Evolutionary conservation across 768 basidiomycete genomes (phyloP), one percentile per base, ranked within the genome.

Genomic region (Tulasnella sp.): DNA sequence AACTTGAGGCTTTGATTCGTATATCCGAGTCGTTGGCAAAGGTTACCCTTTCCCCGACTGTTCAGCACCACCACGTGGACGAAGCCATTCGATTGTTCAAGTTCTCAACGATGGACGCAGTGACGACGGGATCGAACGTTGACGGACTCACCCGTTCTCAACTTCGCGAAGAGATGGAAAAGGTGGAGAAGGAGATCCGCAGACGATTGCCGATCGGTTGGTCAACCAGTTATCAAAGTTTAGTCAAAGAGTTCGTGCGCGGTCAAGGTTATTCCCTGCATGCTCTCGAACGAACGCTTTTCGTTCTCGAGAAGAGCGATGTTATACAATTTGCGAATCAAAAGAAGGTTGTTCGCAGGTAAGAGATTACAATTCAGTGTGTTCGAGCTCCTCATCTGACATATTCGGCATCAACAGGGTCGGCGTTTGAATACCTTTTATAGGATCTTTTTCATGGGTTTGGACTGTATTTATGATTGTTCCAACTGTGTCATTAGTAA

Each of bases 41-140:
- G 84, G 90, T 98, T 86, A 96, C 96, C 3, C 88, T 99, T 21
- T 92, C 93, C 0, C 88, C 95, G 0, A 89, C 92, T 3, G 98
- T 99, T 3, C 91, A 92, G 83, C 93, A 92, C 73, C 93, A 97
- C 84, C 97, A 99, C 82, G 97, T 99, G 34, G 97, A 98, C 85
- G 98, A 99, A 85, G 94, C 98, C 8, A 98, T 99, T 82, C 93
- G 98, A 14, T 86, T 99, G 58, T 99, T 99, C 92, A 99, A 97
- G 84, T 97, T 92, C 86, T 98, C 97, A 12, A 99, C 98, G 3
- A 99, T 99, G 97, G 96, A 99, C 84, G 98, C 98, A 36, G 97
- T 99, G 38, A 93, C 94, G 18, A 96, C 96, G 0, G 97, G 98
- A 18, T 72, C 78, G 38, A 93, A 94, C 42, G 92, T 93, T 24